Base-by-base conservation (phyloP, 164 flowering plant species). In the Umbilicus rupestris region DNA sequence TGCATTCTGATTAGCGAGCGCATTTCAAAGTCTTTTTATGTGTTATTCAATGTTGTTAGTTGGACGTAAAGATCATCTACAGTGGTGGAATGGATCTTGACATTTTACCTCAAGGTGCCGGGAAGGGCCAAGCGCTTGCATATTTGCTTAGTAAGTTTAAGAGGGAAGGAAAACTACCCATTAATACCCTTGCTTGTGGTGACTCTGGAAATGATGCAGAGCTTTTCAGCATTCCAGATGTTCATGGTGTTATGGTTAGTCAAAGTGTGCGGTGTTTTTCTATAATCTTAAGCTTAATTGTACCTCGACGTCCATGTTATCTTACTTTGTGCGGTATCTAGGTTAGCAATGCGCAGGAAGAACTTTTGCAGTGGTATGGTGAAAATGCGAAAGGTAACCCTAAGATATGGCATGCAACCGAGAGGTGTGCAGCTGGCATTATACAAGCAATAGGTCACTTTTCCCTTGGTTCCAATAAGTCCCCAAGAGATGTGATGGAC, bases 161-260 rank as follows among this genome's bases (percentile, higher is more conserved):
- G 65, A 35, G 73, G 44, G 80, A 75, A 62, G 94, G 83, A 67
- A 88, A 81, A 55, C 70, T 47, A 31, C 97, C 97, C 9, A 29
- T 14, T 28, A 83, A 76, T 50, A 87, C 91, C 68, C 90, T 90
- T 71, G 97, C 77, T 59, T 88, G 95, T 78, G 97, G 92, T 63
- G 97, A 90, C 70, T 88, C 97, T 71, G 97, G 95, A 70, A 90
- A 90, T 80, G 97, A 90, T 72, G 89, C 91, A 24, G 97, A 90
- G 65, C 81, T 90, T 0, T 90, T 90, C 67, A 84, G 82, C 77
- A 78, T 90, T 78, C 97, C 91, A 29, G 86, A 83, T 45, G 97
- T 90, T 28, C 74, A 84, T 76, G 97, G 97, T 66, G 97, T 90
- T 66, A 83, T 90, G 97, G 95, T 90, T 47, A 62, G 93, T 81